Evolutionary conservation across 495 filamentous ascomycete genomes (phyloP).

Genomic region (Amniculicola lignicola): DNA sequence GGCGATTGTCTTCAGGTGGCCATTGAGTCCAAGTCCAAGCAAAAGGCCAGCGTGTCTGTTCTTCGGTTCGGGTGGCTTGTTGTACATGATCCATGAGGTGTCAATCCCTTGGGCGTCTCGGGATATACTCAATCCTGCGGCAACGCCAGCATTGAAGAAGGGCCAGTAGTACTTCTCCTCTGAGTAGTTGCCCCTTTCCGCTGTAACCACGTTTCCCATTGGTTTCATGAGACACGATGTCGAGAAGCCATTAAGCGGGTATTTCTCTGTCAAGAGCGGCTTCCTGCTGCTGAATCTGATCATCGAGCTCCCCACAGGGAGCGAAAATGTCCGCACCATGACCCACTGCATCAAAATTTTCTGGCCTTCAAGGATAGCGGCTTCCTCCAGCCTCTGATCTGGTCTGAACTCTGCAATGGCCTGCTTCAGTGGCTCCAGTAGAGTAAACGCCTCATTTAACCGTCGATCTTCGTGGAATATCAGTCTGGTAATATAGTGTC

Average conservation of each 20-base stretch:
- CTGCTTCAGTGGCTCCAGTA: conserved; percentile 74
- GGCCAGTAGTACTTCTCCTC: conserved; percentile 98
- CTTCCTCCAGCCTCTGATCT: conserved; percentile 75
- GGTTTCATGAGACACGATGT: conserved; percentile 86
- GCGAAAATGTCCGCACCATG: conserved; percentile 80
- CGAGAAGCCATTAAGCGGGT: conserved; percentile 81
- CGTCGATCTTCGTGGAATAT: conserved; percentile 90
- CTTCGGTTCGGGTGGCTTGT: conserved; percentile 87
- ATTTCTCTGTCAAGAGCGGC: conserved; percentile 86
- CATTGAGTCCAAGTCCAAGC: conserved; percentile 88
- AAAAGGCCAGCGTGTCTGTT: conserved; percentile 94
- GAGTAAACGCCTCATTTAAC: conserved; percentile 70
- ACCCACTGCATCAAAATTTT: conserved; percentile 82
- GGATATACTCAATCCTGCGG: conserved; percentile 85
- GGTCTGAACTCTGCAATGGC: conserved; percentile 73
- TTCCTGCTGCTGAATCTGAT: conserved; percentile 77
- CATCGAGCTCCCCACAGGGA: conserved; percentile 78
- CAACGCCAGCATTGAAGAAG: conserved; percentile 94
- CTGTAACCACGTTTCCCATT: conserved; percentile 79
- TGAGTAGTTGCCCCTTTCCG: conserved; percentile 75
- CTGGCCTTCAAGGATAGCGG: conserved; percentile 86
- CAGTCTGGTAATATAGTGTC: conserved; percentile 72
- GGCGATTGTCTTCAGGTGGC: conserved; percentile 85
- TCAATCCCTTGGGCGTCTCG: conserved; percentile 89
- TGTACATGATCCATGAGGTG: conserved; percentile 97